Base-by-base conservation (phyloP, 176 grass and related monocot genomes). In the Calamus simplicifolius region DNA sequence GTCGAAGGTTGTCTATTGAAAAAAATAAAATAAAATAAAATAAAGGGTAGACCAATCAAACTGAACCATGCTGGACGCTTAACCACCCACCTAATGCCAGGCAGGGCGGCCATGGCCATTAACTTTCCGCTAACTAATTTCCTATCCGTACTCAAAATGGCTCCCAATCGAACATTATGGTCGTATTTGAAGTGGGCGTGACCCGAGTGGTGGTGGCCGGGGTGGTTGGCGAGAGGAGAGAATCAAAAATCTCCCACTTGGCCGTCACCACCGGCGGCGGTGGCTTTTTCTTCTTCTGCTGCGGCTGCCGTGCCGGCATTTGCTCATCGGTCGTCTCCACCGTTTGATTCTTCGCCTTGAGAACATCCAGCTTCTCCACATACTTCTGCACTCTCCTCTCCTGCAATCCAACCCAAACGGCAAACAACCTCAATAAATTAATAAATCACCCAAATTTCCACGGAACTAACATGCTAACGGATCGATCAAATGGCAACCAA, bases 321-420 rank as follows among this genome's bases (percentile, higher is more conserved):
- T 77, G 69, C 13, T 69, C 87, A 54, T 78, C 85, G 25, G 58
- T 18, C 52, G 58, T 18, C 52, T 56, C 77, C 3, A 78, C 3
- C 6, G 19, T 56, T 8, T 31, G 35, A 72, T 82, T 76, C 76
- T 89, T 98, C 61, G 70, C 63, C 43, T 79, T 86, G 68, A 99
- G 79, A 18, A 52, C 79, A 80, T 99, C 94, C 6, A 99, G 82
- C 4, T 76, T 61, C 80, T 93, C 94, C 0, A 99, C 85, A 70
- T 79, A 51, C 59, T 93, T 99, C 74, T 99, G 94, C 80, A 93
- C 84, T 62, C 88, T 74, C 81, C 81, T 84, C 67, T 88, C 88
- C 85, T 99, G 80, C 48, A 23, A 2, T 21, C 55, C 18, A 43
- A 43, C 35, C 35, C 35, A 43, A 43, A 43, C 35, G 12, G 12